Conservation (phyloP, 2,329 filamentous ascomycete species). For the Ilyonectria destructans region DNA sequence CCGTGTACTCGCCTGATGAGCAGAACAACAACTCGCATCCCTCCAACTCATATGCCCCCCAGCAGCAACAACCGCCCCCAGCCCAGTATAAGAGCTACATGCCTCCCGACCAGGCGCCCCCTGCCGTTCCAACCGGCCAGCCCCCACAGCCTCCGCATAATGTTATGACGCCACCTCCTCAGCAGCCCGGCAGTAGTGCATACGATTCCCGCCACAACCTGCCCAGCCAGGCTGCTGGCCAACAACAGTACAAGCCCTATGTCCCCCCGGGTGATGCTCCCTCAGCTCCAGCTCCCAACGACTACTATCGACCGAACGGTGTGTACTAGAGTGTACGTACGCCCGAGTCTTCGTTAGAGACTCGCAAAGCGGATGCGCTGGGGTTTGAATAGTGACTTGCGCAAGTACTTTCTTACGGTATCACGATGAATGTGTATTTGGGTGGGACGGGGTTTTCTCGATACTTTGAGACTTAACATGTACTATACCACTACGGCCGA, state of each 20-base stretch:
- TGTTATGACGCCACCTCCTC: slow-evolving; percentile 59
- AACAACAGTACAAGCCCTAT: slow-evolving; percentile 75
- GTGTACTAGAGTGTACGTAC: slow-evolving; percentile 47
- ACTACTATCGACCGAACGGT: slow-evolving; percentile 69
- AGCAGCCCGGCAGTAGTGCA: slow-evolving; percentile 62
- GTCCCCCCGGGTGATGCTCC: slow-evolving; percentile 65
- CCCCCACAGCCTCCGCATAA: slow-evolving; percentile 50
- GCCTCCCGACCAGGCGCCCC: slow-evolving; percentile 57
- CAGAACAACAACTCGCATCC: slow-evolving; percentile 48
- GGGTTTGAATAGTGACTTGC: slow-evolving; percentile 1
- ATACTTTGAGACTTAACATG: slow-evolving; percentile 25
- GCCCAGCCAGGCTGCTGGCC: slow-evolving; percentile 62
- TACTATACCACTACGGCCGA: slow-evolving; percentile 34
- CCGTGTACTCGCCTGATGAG: slow-evolving; percentile 67
- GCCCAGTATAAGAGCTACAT: slow-evolving; percentile 63
- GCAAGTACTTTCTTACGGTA: slow-evolving; percentile 3
- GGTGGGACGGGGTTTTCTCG: slow-evolving; percentile 14
- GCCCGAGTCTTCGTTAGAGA: not conserved
- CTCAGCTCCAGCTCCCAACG: slow-evolving; percentile 67
- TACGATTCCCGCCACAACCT: slow-evolving; percentile 68
- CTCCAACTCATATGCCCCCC: slow-evolving; percentile 48
- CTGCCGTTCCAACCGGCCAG: slow-evolving; percentile 59
- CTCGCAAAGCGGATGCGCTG: not conserved
- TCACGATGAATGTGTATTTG: slow-evolving; percentile 13
- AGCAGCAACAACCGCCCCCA: slow-evolving; percentile 54